These are phyloP conservation scores for Periglandula ipomoeae DNA, from an alignment of 2,329 filamentous ascomycete species.

Conservation along the genomic window DNA sequence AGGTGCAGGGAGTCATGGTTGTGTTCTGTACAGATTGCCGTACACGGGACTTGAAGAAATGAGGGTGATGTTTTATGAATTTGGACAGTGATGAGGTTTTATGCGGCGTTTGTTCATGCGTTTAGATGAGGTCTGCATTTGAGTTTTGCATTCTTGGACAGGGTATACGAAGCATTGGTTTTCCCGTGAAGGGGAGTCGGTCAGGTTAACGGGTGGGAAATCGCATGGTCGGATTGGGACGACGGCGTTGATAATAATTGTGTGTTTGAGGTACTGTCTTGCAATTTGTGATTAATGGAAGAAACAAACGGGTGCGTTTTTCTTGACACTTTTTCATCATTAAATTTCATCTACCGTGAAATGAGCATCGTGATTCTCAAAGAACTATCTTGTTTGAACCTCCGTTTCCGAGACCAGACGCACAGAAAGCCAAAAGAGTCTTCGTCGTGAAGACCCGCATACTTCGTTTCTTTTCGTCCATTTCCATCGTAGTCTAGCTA, in stretches of 20 bases:
- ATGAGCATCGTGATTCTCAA: not conserved
- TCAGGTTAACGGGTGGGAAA: not conserved
- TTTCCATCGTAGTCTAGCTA: no score
- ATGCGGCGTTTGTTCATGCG: not conserved
- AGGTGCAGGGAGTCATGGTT: constrained; percentile 37
- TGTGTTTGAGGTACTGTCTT: not conserved
- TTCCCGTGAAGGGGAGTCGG: not conserved
- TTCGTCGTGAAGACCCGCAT: not conserved
- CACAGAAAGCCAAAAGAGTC: not conserved
- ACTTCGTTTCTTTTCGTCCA: not conserved
- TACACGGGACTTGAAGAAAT: constrained; percentile 48
- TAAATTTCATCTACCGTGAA: not conserved
- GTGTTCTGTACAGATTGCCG: constrained; percentile 55
- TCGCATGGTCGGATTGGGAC: not conserved
- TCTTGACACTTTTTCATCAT: not conserved
- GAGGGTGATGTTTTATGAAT: constrained; percentile 10
- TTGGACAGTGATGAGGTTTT: not conserved
- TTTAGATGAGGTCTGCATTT: not conserved
- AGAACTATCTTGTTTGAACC: not conserved
- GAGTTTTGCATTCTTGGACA: constrained; percentile 1
- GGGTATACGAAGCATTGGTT: not conserved
- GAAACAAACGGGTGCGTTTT: not conserved
- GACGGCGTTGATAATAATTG: not conserved
- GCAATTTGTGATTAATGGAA: not conserved
- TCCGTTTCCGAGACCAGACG: not conserved